These are phyloP conservation scores for Podila clonocystis DNA, from an alignment of 192 early-diverging fungal genomes.

Conservation along the genomic window DNA sequence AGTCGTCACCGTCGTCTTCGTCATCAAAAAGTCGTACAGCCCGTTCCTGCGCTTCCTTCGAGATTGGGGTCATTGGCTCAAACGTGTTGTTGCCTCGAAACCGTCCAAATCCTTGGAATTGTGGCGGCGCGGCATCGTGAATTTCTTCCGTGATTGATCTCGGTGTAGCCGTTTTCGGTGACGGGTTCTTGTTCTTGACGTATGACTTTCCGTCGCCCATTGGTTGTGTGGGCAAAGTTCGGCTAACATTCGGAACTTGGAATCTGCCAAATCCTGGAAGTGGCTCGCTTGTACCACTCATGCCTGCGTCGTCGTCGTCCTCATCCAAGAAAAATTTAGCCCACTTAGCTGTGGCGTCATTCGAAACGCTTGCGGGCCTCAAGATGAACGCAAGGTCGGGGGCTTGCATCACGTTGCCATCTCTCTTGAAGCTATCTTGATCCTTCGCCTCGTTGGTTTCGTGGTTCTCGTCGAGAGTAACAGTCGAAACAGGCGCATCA, in stretches of 20 bases:
- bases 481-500: no score
- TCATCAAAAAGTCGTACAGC: constrained; percentile 15
- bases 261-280: neutral
- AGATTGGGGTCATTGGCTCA: constrained; percentile 6
- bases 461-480: no score
- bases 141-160: neutral
- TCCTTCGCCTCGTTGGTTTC: no score
- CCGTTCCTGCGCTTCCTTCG: constrained; percentile 9
- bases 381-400: no score
- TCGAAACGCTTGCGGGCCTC: no score
- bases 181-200: no score
- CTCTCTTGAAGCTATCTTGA: no score
- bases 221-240: no score
- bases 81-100: neutral
- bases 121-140: neutral
- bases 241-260: neutral
- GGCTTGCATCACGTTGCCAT: no score
- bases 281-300: neutral
- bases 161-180: no score
- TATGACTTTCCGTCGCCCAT: no score
- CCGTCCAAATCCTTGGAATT: neutral
- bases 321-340: neutral
- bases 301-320: neutral
- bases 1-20: neutral
- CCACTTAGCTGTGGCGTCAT: no score